phyloP scores from a whole-genome alignment of 208 protist genomes.

The Trypanosoma conorhini region DNA sequence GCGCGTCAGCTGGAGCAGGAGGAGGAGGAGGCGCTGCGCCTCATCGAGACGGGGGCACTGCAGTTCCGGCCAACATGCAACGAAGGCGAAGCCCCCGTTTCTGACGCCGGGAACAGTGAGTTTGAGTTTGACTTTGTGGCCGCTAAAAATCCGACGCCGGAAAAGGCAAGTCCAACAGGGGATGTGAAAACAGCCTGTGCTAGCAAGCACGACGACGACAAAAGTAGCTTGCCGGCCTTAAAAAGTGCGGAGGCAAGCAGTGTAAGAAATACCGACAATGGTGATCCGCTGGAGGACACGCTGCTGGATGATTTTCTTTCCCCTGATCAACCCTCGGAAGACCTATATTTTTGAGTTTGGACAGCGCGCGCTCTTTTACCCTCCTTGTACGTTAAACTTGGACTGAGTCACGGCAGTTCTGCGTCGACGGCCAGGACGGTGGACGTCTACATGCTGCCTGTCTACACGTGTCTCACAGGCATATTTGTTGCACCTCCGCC shows the following conservation, averaged over 20 bases:
- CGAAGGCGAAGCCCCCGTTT: not conserved
- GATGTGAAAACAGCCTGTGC: not conserved
- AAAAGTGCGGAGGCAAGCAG: not conserved
- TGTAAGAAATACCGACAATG: not conserved
- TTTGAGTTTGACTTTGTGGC: conserved; percentile 15
- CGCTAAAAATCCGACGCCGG: not conserved
- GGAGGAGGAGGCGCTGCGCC: conserved; percentile 54
- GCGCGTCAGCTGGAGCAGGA: conserved; percentile 53
- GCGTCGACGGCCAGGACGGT: not conserved
- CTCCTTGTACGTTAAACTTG: not conserved
- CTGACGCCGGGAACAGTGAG: not conserved
- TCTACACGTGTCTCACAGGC: not conserved
- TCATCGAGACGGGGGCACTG: conserved; percentile 35
- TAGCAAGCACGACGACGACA: not conserved
- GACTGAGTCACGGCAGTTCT: not conserved
- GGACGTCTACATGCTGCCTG: not conserved
- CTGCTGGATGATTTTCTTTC: not conserved
- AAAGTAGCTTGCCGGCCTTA: not conserved
- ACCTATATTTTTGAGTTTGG: conserved; percentile 8
- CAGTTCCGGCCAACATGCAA: conserved; percentile 1
- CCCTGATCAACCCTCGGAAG: conserved; percentile 3
- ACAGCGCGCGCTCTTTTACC: not conserved
- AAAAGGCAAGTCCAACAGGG: not conserved
- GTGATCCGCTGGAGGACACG: not conserved
- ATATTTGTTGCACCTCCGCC: not conserved